Conservation (phyloP, 495 filamentous ascomycete genomes). For the Daldinia childiae region DNA sequence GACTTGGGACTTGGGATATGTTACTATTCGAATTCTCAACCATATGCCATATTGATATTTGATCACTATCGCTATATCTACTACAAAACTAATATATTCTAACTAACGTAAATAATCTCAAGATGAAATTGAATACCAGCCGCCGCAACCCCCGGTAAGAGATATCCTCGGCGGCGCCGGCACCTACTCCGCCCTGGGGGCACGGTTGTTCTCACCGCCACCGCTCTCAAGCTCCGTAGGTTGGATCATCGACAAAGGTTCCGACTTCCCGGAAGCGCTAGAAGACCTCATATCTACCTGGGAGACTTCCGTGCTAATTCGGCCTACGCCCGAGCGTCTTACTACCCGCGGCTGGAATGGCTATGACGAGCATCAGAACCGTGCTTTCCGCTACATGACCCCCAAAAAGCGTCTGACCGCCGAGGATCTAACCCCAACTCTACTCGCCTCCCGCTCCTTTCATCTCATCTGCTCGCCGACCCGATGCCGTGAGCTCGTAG, state of each 20-base stretch:
- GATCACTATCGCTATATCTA: too few relatives aligned
- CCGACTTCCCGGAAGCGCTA: slow-evolving; percentile 79
- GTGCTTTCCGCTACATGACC: slow-evolving; percentile 87
- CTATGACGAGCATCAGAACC: slow-evolving; percentile 66
- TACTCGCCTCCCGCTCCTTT: slow-evolving; percentile 77
- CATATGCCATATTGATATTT: background rate
- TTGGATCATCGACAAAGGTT: slow-evolving; percentile 91
- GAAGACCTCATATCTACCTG: slow-evolving; percentile 71
- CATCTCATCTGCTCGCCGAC: slow-evolving; percentile 86
- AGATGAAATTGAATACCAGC: slow-evolving; percentile 91
- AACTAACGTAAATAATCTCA: slow-evolving; percentile 37
- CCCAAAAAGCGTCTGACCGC: slow-evolving; percentile 78
- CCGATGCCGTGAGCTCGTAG: slow-evolving; percentile 78
- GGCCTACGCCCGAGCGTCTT: slow-evolving; percentile 69
- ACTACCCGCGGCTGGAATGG: slow-evolving; percentile 95
- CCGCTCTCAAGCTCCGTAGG: slow-evolving; percentile 69
- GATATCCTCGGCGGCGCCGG: slow-evolving; percentile 88
- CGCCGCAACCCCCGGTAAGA: slow-evolving; percentile 66
- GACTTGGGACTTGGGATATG: background rate
- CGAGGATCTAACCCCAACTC: slow-evolving; percentile 53
- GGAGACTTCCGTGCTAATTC: slow-evolving; percentile 74
- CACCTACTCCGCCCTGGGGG: slow-evolving; percentile 85
- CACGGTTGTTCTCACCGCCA: slow-evolving; percentile 80
- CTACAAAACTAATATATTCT: too few relatives aligned
- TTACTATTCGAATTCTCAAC: background rate